phyloP scores from a whole-genome alignment of 768 basidiomycete genomes.

The Agrocybe pediades region DNA sequence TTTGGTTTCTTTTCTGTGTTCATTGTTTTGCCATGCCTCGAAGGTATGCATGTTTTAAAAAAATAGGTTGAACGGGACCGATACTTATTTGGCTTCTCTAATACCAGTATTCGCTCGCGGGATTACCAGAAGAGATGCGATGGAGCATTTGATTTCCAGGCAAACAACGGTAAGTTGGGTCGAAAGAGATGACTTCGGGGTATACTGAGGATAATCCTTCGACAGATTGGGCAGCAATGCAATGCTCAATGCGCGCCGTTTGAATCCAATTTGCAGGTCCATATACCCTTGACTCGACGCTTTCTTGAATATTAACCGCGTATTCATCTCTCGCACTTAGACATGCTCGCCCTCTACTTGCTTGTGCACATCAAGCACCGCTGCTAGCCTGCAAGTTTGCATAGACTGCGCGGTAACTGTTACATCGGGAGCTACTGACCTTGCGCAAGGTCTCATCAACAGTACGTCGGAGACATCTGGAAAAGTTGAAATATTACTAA shows the following conservation, averaged over 20 bases:
- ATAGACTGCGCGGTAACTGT: slow-evolving; percentile 28
- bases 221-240: not conserved
- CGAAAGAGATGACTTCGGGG: not conserved
- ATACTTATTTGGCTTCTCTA: too few species aligned
- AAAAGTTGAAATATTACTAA: not conserved
- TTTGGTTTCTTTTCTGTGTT: too few species aligned
- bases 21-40: too few species aligned
- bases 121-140: not conserved
- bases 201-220: not conserved
- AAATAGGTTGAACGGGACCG: too few species aligned
- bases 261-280: not conserved
- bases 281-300: not conserved
- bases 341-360: slow-evolving; percentile 1
- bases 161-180: not conserved
- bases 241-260: not conserved
- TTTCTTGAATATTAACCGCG: not conserved
- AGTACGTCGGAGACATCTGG: slow-evolving; percentile 19
- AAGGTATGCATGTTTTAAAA: too few species aligned
- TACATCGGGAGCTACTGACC: slow-evolving; percentile 9
- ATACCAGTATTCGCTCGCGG: not conserved
- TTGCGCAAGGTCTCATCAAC: slow-evolving; percentile 24
- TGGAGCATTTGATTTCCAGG: not conserved
- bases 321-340: not conserved
- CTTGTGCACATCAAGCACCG: slow-evolving; percentile 10
- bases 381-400: slow-evolving; percentile 26